Evolutionary conservation across 2,329 filamentous ascomycete species (phyloP), one percentile per base, ranked within the genome.

Genomic region (Colletotrichum phormii): DNA sequence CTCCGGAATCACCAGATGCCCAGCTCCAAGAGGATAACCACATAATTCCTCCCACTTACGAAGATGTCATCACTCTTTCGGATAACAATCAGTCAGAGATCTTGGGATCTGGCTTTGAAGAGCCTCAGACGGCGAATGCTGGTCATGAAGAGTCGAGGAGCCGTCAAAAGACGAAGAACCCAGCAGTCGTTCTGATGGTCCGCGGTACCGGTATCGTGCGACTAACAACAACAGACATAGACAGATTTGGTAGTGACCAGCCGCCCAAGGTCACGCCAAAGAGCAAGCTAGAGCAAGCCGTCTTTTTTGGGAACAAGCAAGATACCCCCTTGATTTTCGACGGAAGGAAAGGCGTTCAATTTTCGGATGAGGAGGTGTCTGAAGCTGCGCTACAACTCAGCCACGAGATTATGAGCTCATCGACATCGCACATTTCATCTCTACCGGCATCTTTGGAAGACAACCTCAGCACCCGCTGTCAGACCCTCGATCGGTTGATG

Each of bases 261-360:
- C 86, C 89, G 5, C 90, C 90, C 1, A 83, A 86, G 75, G 89
- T 97, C 18, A 95, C 94, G 1, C 93, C 94, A 7, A 97, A 95
- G 82, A 94, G 91, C 82, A 98, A 97, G 82, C 88, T 99, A 53
- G 95, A 98, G 79, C 95, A 99, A 83, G 95, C 95, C 2, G 93
- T 98, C 1, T 98, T 98, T 83, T 98, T 95, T 80, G 95, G 95
- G 2, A 91, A 90, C 60, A 91, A 94, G 79, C 89, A 92, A 74
- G 91, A 94, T 78, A 98, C 95, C 77, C 93, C 96, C n/a, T 84
- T 99, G n/a, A 91, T 95, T 74, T 95, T 99, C 77, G 90, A 92
- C 55, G 89, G 91, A 55, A 89, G 90, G 75, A 86, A 89, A 51
- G 90, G 91, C 67, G 85, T 92, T 59, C 86, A 88, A 4, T 97